Conservation (phyloP, 257 asterid species). For the Nicotiana sylvestris region DNA sequence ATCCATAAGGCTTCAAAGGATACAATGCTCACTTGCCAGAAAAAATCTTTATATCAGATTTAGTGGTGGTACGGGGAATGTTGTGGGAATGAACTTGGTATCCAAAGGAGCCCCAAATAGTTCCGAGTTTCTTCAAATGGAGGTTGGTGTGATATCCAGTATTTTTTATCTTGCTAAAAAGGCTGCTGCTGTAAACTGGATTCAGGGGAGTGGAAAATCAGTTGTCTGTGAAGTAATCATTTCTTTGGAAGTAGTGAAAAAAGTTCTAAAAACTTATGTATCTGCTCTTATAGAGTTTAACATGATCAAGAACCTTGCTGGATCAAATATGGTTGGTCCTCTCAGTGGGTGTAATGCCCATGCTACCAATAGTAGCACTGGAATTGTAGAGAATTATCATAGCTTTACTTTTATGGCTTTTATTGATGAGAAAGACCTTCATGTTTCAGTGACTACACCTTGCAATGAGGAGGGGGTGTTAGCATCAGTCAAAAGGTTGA, state of each 20-base stretch:
- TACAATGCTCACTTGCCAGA: conserved; percentile 63
- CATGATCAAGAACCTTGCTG: conserved; percentile 90
- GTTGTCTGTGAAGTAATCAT: conserved; percentile 81
- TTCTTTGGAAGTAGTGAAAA: conserved; percentile 53
- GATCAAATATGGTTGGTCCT: conserved; percentile 86
- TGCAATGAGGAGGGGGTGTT: conserved; percentile 53
- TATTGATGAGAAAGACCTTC: conserved; percentile 54
- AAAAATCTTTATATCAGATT: conserved; percentile 66
- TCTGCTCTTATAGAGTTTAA: conserved; percentile 76
- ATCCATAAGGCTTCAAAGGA: conserved; percentile 61
- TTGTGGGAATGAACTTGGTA: conserved; percentile 94
- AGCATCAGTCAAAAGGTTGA: too few relatives aligned
- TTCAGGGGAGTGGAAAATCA: conserved; percentile 85
- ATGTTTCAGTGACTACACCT: conserved; percentile 84
- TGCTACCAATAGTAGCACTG: conserved; percentile 80
- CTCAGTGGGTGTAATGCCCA: conserved; percentile 90
- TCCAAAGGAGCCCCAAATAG: conserved; percentile 82
- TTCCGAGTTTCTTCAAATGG: conserved; percentile 64
- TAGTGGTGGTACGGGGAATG: conserved; percentile 77
- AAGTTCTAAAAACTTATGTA: conserved; percentile 65
- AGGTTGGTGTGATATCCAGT: conserved; percentile 78
- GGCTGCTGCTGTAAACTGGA: conserved; percentile 85
- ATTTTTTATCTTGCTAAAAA: conserved; percentile 76
- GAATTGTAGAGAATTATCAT: conserved; percentile 79
- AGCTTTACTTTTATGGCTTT: conserved; percentile 94